Base-by-base conservation (phyloP, 768 basidiomycete species). In the Nidularia sp. region DNA sequence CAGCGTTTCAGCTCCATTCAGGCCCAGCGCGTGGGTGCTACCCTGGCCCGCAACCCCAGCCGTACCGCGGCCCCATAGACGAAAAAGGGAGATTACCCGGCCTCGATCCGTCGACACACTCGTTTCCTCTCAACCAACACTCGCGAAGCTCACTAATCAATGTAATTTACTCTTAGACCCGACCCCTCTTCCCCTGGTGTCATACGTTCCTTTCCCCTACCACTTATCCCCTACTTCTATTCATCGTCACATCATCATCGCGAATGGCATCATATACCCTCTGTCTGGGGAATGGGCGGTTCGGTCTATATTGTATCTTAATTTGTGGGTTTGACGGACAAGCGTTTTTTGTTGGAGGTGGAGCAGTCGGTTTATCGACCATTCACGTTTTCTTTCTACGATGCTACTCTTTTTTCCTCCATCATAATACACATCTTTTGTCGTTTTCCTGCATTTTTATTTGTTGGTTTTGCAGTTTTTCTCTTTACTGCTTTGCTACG, bases 1-100 rank as follows among this genome's bases (percentile, higher is more conserved):
- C 83, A 86, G 57, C 79, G 92, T 58, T 92, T 95, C 80, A 84
- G 82, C 68, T 86, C 82, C 54, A 90, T 93, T 66, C 93, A 94
- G 69, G 89, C 91, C 6, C 79, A 83, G 50, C 78, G 83, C 48
- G 79, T 83, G 7, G 91, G 93, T 31, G 78, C 80, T 49, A 85
- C 85, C 6, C 78, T 94, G 52, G 88, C 89, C 22, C 82, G 89
- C 60, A 81, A 90, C 69, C 88, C 88, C 9, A 84, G 44, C 44
- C 44, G 44, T 22, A 10, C 44, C 8, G 44, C 44, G 7, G 22
- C 8, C 44, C 8, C 44, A 45, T 45, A 45, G 44, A 45, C 44
- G 22, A 45, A 45, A 45, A 45, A 25, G 18, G 22, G 44, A 22
- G n/a, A 39, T 39, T 7, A 39, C 7, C 7, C n/a, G 36, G 36